These are phyloP conservation scores for Dichomitus squalens DNA, from an alignment of 1,284 basidiomycete species.

Conservation along the genomic window DNA sequence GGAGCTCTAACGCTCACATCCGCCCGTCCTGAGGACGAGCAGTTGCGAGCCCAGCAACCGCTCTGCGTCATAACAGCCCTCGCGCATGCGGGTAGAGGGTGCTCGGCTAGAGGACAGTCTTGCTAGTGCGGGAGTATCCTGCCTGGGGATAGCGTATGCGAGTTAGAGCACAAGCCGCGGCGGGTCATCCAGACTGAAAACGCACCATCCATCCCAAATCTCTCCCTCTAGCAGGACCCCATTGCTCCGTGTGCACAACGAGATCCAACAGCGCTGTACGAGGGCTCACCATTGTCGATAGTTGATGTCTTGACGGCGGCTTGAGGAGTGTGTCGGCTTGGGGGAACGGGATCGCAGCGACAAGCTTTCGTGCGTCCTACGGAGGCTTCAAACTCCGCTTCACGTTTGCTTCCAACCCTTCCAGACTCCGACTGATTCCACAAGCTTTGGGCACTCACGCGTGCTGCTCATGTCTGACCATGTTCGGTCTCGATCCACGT, in stretches of 20 bases:
- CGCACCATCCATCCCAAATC: slow-evolving; percentile 58
- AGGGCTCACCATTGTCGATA: slow-evolving; percentile 50
- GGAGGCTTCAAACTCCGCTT: slow-evolving; percentile 10
- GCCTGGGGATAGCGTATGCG: slow-evolving; percentile 5
- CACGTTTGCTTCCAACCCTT: too few relatives aligned
- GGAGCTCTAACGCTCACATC: slow-evolving; percentile 68
- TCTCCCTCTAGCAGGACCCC: slow-evolving; percentile 25
- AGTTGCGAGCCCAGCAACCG: slow-evolving; percentile 49
- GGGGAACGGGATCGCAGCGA: slow-evolving; percentile 25
- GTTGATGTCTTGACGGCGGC: slow-evolving; percentile 25
- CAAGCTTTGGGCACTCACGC: too few relatives aligned
- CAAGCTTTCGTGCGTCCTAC: slow-evolving; percentile 6
- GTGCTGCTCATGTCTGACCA: too few relatives aligned
- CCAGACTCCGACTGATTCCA: too few relatives aligned
- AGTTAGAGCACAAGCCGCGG: slow-evolving; percentile 17
- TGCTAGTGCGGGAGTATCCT: slow-evolving; percentile 31
- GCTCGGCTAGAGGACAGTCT: slow-evolving; percentile 32
- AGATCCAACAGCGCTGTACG: slow-evolving; percentile 17
- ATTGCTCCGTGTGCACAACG: slow-evolving; percentile 37
- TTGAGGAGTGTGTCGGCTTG: slow-evolving; percentile 32
- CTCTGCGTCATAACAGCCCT: slow-evolving; percentile 32
- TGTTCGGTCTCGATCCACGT: too few relatives aligned
- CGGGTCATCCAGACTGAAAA: slow-evolving; percentile 42
- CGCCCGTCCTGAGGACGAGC: slow-evolving; percentile 25
- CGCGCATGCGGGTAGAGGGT: neutral